Evolutionary conservation across 2,329 filamentous ascomycete genomes (phyloP), one percentile per base, ranked within the genome.

Genomic region (Lachnellula suecica): DNA sequence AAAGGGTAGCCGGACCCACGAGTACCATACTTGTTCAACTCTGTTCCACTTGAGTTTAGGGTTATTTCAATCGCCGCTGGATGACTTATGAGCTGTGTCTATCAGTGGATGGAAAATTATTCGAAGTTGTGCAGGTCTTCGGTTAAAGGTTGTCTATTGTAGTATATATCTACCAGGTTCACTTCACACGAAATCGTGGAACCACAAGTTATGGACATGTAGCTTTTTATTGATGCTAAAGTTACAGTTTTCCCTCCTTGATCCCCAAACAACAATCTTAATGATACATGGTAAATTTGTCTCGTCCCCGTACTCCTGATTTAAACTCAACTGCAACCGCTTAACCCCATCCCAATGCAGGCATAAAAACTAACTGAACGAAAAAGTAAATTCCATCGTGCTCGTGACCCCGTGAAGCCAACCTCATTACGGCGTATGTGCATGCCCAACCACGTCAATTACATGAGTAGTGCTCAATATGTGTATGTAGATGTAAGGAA

Each of bases 281-380:
- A 11, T 52, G 37, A 45, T 55, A 59, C 56, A 58, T 54, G 45
- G 45, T 49, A 37, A 40, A 20, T 38, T 7, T 25, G 20, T 27
- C 44, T 50, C 53, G 40, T 49, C 29, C 43, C 47, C 43, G 35
- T 47, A 44, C 47, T 42, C 46, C 49, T 27, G n/a, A 13, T 15
- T n/a, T 10, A 43, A 43, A 9, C 22, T 20, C 20, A 20, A 22
- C 10, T 19, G n/a, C 19, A 46, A 20, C 6, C 19, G 5, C 11
- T 11, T 11, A 25, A 24, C 27, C 58, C 49, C 52, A 22, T 48
- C 51, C 54, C 57, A 55, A 61, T 61, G 59, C 59, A 58, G 38
- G 45, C 49, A 54, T 48, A 56, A 31, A 55, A 47, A 45, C 51
- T 56, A 56, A 55, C 20, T n/a, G n/a, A n/a, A n/a, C n/a, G n/a